phyloP scores from a whole-genome alignment of 257 asterid species.

The Lycium barbarum region DNA sequence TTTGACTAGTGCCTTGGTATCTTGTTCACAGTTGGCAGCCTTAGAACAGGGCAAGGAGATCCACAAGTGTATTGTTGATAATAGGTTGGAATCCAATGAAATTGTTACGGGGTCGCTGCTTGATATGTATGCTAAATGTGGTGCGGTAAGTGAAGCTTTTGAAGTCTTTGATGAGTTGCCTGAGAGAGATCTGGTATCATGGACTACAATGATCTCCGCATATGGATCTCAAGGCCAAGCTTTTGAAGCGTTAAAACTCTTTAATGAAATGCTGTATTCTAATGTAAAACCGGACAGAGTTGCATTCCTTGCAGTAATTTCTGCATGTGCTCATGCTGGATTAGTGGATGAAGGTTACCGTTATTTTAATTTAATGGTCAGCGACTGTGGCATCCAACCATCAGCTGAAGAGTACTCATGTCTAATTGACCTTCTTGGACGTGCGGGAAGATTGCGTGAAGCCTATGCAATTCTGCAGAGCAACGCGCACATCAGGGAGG shows the following conservation, averaged over 20 bases:
- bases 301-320: slow-evolving; percentile 75
- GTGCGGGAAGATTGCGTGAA: slow-evolving; percentile 70
- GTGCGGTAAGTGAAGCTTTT: slow-evolving; percentile 71
- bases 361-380: slow-evolving; percentile 58
- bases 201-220: slow-evolving; percentile 88
- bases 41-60: slow-evolving; percentile 71
- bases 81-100: slow-evolving; percentile 54
- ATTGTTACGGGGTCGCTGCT: slow-evolving; percentile 79
- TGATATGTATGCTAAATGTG: slow-evolving; percentile 89
- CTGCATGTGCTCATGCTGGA: slow-evolving; percentile 87
- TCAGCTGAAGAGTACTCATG: slow-evolving; percentile 74
- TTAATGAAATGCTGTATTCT: slow-evolving; percentile 58
- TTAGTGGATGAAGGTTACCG: slow-evolving; percentile 66
- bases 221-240: slow-evolving; percentile 82
- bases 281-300: slow-evolving; percentile 68
- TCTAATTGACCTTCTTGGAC: slow-evolving; percentile 72
- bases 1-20: slow-evolving; percentile 62
- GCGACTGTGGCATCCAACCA: slow-evolving; percentile 54
- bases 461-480: slow-evolving; percentile 65
- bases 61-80: slow-evolving; percentile 49
- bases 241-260: slow-evolving; percentile 60
- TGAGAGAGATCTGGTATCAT: slow-evolving; percentile 66
- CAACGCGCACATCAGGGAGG: slow-evolving; percentile 43
- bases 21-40: slow-evolving; percentile 78
- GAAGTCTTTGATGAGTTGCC: slow-evolving; percentile 55